These are phyloP conservation scores for Lasiodiplodia citricola DNA, from an alignment of 2,329 filamentous ascomycete genomes.

Conservation along the genomic window DNA sequence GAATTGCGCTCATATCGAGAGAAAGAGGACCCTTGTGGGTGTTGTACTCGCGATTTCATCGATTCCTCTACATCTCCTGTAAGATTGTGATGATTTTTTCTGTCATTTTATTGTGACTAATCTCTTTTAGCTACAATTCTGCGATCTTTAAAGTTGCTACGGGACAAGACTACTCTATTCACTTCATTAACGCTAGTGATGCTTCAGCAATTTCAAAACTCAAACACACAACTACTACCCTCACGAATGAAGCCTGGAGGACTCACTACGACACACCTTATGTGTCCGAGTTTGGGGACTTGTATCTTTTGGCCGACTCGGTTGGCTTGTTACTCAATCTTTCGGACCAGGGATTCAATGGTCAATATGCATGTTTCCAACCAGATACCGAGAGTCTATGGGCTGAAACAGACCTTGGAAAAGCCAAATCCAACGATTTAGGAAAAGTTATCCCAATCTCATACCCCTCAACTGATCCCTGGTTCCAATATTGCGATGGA, in stretches of 20 bases:
- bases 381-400: no score
- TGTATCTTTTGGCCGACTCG: neutral
- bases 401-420: neutral
- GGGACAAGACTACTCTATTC: neutral
- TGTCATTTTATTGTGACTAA: neutral
- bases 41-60: neutral
- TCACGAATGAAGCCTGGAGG: neutral
- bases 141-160: neutral
- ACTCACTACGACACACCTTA: neutral
- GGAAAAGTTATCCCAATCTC: neutral
- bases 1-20: neutral
- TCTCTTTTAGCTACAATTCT: neutral
- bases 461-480: neutral
- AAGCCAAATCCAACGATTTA: neutral
- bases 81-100: neutral
- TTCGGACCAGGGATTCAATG: fast-evolving
- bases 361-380: neutral
- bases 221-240: neutral
- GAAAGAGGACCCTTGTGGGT: neutral
- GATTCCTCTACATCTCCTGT: neutral
- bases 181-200: neutral
- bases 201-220: neutral
- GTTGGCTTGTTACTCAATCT: neutral
- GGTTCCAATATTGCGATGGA: neutral
- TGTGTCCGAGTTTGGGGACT: neutral